Evolutionary conservation across 2,329 filamentous ascomycete species (phyloP).

Genomic region (Cladosporium cucumerinum): DNA sequence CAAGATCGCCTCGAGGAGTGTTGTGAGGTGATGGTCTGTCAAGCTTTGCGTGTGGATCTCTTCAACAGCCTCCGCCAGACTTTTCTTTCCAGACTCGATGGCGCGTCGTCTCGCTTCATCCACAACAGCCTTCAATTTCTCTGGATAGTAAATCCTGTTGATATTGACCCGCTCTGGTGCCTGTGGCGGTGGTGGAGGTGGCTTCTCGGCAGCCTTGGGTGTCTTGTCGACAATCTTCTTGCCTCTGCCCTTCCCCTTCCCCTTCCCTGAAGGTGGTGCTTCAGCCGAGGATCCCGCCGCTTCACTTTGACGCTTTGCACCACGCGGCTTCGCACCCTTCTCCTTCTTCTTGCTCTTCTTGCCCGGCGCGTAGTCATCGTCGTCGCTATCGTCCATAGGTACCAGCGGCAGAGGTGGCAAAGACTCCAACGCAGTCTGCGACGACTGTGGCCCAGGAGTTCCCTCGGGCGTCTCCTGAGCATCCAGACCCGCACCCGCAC

Average conservation of each 20-base stretch:
- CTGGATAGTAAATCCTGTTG: constrained; percentile 20
- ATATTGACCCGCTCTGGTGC: background rate
- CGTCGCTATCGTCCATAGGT: constrained; percentile 44
- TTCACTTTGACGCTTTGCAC: constrained; percentile 22
- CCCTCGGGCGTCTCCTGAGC: constrained; percentile 47
- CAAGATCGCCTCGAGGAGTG: constrained; percentile 44
- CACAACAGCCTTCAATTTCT: constrained; percentile 34
- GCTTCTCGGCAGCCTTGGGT: background rate
- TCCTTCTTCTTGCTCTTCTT: constrained; percentile 36
- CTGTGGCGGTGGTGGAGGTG: background rate
- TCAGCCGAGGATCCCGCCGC: constrained; percentile 6
- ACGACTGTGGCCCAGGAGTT: constrained; percentile 37
- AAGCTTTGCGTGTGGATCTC: constrained; percentile 43
- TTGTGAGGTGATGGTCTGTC: constrained; percentile 35
- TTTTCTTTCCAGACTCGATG: constrained; percentile 35
- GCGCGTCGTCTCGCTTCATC: constrained; percentile 44
- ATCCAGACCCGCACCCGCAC: constrained; percentile 39
- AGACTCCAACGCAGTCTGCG: constrained; percentile 34
- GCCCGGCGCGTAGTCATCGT: constrained; percentile 43
- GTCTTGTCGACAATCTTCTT: background rate
- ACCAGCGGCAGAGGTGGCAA: constrained; percentile 33
- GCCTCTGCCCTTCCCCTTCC: background rate
- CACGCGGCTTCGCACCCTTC: constrained; percentile 22
- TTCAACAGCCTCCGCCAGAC: constrained; percentile 41
- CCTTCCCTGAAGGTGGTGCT: constrained; percentile 2